Evolutionary conservation across 495 filamentous ascomycete species (phyloP), one percentile per base, ranked within the genome.

Genomic region (Aspergillus conjunctus): DNA sequence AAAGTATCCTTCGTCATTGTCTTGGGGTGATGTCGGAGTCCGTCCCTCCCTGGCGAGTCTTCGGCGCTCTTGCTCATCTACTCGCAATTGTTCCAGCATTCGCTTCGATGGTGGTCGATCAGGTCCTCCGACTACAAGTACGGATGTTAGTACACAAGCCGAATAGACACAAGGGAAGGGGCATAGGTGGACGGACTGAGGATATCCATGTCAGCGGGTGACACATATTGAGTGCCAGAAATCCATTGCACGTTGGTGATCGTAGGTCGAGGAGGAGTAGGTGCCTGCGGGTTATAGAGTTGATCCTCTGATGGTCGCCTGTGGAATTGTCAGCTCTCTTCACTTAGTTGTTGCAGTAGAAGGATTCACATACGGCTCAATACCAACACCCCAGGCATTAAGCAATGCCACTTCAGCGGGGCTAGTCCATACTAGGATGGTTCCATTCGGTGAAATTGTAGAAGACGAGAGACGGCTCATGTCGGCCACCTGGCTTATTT

Each of bases 231-330:
- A 12, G 95, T 97, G 1, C 94, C 95, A 0, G 92, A 87, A 41
- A 98, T 91, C 94, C 94, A 98, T 71, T 97, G 91, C 20, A 98
- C 69, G 63, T 94, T 97, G 9, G 90, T 93, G 49, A 98, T 98
- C 1, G 93, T 96, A n/a, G 94, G 95, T 32, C 94, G 83, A 14
- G 90, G 81, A 4, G 93, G 94, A 15, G 88, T 79, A 14, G 81
- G 66, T 14, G 87, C 83, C 60, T 87, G 77, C 5, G 88, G 84
- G 61, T 97, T 96, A 73, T 88, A 87, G 4, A 98, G 79, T 30
- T 77, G 86, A 69, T 98, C 94, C 43, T 84, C 79, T 7, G 84
- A 83, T 26, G 67, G 73, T 37, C 69, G 71, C 57, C 81, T 84
- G 50, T 56, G 34, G 18, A 22, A 12, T 39, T 21, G 18, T 44